Evolutionary conservation across 2,329 filamentous ascomycete genomes (phyloP), one percentile per base, ranked within the genome.

Genomic region (Fusarium coffeatum): DNA sequence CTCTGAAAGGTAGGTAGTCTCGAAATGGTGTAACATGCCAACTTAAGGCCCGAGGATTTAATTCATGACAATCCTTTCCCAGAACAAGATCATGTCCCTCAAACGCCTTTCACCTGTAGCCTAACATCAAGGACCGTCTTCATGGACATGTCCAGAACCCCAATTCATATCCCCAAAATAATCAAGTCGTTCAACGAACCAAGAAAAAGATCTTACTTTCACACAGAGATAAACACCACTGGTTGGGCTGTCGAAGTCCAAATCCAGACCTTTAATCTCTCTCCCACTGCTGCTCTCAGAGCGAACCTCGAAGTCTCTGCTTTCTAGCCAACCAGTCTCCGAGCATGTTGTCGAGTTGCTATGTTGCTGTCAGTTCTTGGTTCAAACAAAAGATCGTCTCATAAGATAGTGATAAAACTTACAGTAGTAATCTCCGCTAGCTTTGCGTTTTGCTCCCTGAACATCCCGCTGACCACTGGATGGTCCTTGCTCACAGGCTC

Each of bases 261-360:
- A 59, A 27, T 22, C 28, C 50, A 18, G 55, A 27, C 20, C 53
- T 22, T 27, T 43, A 37, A 55, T 37, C 27, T n/a, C 56, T 34
- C 34, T 42, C 16, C 32, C 23, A 32, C 30, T 20, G 18, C n/a
- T 45, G 20, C 10, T 16, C 58, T 62, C 78, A 87, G 56, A 85
- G 76, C 20, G 81, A 79, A 50, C 85, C 83, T 81, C 88, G 79
- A 76, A 87, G 74, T 82, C 90, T 83, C 85, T 90, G 84, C 83
- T 93, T 86, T 77, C 90, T 83, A 78, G 92, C 86, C 75, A 97
- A 84, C 90, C 93, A 94, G 75, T 93, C 90, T 71, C 91, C 91
- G 46, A 97, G 87, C 88, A 97, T 90, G 22, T 92, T 89, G 81
- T 99, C 95, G 72, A 98, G 86, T 85, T 95, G 91, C 82, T 91